Base-by-base conservation (phyloP, 768 basidiomycete genomes). In the Termitomyces sp. region DNA sequence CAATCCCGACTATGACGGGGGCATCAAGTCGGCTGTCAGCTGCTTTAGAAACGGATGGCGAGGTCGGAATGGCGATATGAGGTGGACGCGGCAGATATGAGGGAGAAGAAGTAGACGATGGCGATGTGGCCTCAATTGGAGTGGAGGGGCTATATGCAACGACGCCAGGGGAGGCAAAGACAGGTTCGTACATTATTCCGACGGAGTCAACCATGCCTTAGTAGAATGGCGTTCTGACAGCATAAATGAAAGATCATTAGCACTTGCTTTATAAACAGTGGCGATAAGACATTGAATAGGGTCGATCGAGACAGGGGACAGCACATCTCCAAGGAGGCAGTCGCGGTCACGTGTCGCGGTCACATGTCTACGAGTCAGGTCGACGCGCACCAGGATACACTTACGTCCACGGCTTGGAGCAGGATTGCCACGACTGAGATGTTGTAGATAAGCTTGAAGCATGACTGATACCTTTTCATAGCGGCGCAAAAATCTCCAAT, bases 1-100 rank as follows among this genome's bases (percentile, higher is more conserved):
- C 50, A 8, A 59, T 61, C 2, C 60, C 65, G 30, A 54, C 58
- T 4, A 65, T 65, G 26, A 58, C 62, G 35, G 56, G 60, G 10
- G 38, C 51, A 38, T 56, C 58, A n/a, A 51, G 37, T 14, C n/a
- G 21, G 11, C 46, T 26, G 19, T 6, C 10, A 19, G 6, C 6
- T 32, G 28, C 38, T 19, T 22, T 7, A 10, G 38, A 14, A 22
- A 14, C 21, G 12, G 53, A 32, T 15, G 19, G 41, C 17, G 34
- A 19, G 54, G 45, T 42, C 11, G 58, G 57, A 19, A 56, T 45
- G 22, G 57, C 53, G 14, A 60, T 54, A 45, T 60, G 59, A 48
- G 54, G 34, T 45, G 56, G 55, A 21, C 42, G 41, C 35, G 57
- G 58, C 15, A 12, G 22, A 22, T 53, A 54, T 9, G 43, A 50